Evolutionary conservation across 1,284 basidiomycete genomes (phyloP), one percentile per base, ranked within the genome.

Genomic region (Ganoderma leucocontextum): DNA sequence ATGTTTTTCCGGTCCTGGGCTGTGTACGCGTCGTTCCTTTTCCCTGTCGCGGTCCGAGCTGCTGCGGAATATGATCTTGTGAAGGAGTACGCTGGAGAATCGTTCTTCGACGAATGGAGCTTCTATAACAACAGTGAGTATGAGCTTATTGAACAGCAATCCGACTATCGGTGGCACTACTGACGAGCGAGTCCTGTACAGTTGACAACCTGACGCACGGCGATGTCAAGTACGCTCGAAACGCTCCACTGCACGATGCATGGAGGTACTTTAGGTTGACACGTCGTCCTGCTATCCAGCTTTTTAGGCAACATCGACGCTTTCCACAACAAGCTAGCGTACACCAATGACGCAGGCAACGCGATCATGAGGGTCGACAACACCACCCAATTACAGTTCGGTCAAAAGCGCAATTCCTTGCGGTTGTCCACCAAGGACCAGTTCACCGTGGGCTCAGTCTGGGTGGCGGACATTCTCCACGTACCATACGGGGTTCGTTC

Each of bases 311-410:
- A 84, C 2, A 77, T 80, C 35, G 81, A 83, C 25, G 89, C 87
- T 2, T 77, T 80, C 49, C 80, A 85, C 39, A 78, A 82, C 65
- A 80, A 85, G 62, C 86, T 94, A 38, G 87, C 91, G 1, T 92
- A 86, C 75, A 85, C 92, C n/a, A 83, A 85, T 65, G 83, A 87
- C 71, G 75, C 86, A 0, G 82, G 85, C 7, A 90, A 89, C 68
- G 91, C 91, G 2, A 88, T 94, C 75, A 90, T 94, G 76, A 86
- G 85, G 75, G 90, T 93, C 17, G 92, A 93, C 79, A 91, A 93
- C 75, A 86, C 85, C 29, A 82, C 87, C 5, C 83, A 75, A 7
- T 85, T 91, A 38, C 74, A 79, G 4, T 90, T 83, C 73, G 88
- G 89, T 70, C 76, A 91, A 59, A 93, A 93, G 75, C 85, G 93